Conservation (phyloP, 805 yeast genomes). For the Saccharomycopsis malanga region DNA sequence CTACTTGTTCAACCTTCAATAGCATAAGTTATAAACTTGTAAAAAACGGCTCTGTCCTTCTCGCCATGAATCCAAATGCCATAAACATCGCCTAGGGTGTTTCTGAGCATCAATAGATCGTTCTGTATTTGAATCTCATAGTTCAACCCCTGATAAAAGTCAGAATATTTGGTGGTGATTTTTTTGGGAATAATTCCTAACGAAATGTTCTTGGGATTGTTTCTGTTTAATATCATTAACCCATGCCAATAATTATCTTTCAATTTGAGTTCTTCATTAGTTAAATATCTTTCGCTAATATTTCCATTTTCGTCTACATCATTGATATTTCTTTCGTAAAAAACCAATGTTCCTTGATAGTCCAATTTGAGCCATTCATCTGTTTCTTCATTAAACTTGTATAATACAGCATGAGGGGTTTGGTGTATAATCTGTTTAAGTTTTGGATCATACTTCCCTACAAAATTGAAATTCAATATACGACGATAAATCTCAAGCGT, state of each 20-base stretch:
- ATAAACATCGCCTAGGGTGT: constrained; percentile 59
- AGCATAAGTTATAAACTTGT: constrained; percentile 34
- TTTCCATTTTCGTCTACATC: constrained; percentile 24
- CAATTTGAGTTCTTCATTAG: constrained; percentile 8
- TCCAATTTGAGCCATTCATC: constrained; percentile 69
- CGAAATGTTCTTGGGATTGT: constrained; percentile 63
- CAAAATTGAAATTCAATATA: constrained; percentile 68
- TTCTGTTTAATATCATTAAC: constrained; percentile 59
- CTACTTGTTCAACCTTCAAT: constrained; percentile 21
- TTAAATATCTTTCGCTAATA: constrained; percentile 2
- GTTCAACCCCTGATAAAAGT: constrained; percentile 28
- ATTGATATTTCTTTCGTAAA: constrained; percentile 46
- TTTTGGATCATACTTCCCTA: constrained; percentile 68
- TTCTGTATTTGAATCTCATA: constrained; percentile 57
- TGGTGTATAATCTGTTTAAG: constrained; percentile 60
- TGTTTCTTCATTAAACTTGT: constrained; percentile 47
- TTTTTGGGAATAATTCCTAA: constrained; percentile 58
- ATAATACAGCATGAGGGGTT: constrained; percentile 66
- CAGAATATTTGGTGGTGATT: constrained; percentile 35
- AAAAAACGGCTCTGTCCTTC: constrained; percentile 55
- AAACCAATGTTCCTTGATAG: constrained; percentile 61
- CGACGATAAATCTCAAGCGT: constrained; percentile 58
- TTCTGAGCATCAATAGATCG: constrained; percentile 62
- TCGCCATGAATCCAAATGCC: constrained; percentile 76
- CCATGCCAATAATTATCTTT: constrained; percentile 53